A percentile compares a stretch with the other conserved stretches of the same genome.
These are phyloP conservation scores for Ganoderma boninense DNA, from an alignment of 1,284 basidiomycete genomes.

Conservation along the genomic window DNA sequence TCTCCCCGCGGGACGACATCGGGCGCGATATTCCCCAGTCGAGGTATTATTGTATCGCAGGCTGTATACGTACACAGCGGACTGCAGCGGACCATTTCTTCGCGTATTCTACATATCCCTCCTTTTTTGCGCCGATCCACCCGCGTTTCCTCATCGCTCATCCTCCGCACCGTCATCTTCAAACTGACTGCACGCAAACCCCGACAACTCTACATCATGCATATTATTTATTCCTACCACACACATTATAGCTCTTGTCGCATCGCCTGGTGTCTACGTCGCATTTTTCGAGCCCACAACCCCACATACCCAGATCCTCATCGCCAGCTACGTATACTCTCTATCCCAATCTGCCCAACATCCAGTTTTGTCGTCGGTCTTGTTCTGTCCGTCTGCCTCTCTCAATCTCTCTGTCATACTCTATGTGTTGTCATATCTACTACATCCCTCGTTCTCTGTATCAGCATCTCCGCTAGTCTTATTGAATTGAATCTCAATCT, in stretches of 20 bases:
- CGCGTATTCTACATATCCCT: neutral
- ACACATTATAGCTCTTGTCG: slow-evolving; percentile 17
- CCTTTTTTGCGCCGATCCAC: neutral
- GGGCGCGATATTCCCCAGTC: neutral
- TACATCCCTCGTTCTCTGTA: slow-evolving; percentile 25
- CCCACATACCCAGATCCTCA: slow-evolving; percentile 16
- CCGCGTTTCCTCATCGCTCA: neutral
- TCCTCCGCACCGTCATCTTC: neutral
- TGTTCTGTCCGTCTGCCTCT: slow-evolving; percentile 7
- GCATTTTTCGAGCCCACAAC: slow-evolving; percentile 13
- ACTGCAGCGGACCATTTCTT: neutral
- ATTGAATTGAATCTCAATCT: slow-evolving; percentile 8
- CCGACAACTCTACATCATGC: neutral
- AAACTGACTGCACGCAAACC: neutral
- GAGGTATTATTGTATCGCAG: neutral
- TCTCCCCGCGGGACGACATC: neutral
- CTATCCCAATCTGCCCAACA: neutral
- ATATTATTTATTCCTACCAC: slow-evolving; percentile 24
- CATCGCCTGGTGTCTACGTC: slow-evolving; percentile 14
- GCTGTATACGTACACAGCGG: neutral
- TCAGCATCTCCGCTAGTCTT: slow-evolving; percentile 17
- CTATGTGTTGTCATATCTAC: slow-evolving; percentile 29
- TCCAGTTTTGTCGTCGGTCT: slow-evolving; percentile 7
- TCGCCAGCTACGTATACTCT: slow-evolving; percentile 12
- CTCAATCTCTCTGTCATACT: slow-evolving; percentile 6